These are phyloP conservation scores for Echria macrotheca DNA, from an alignment of 495 filamentous ascomycete genomes.

Conservation along the genomic window DNA sequence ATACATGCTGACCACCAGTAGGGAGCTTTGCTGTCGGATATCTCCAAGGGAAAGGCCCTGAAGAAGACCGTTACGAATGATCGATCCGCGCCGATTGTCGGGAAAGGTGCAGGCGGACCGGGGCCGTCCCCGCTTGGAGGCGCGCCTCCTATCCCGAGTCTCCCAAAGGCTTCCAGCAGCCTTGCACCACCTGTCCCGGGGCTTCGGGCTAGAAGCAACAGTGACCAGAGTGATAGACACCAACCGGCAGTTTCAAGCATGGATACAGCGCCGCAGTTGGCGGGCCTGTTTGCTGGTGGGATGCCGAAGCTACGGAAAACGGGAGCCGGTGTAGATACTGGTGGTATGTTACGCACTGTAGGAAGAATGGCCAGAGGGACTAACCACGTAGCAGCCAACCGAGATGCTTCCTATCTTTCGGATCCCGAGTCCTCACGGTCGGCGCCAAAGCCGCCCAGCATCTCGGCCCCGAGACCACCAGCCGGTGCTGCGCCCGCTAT, in stretches of 20 bases:
- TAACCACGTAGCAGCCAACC: constrained; percentile 50
- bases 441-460: constrained; percentile 54
- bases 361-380: constrained; percentile 6
- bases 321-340: constrained; percentile 80
- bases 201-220: constrained; percentile 74
- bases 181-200: constrained; percentile 72
- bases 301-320: constrained; percentile 93
- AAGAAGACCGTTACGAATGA: constrained; percentile 94
- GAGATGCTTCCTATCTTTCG: constrained; percentile 70
- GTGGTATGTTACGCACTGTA: constrained; percentile 44
- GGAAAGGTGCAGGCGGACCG: constrained; percentile 39
- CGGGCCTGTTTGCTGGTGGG: constrained; percentile 84
- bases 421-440: constrained; percentile 62
- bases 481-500: constrained; percentile 52
- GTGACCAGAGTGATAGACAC: constrained; percentile 55
- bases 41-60: constrained; percentile 70
- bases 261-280: constrained; percentile 72
- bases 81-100: constrained; percentile 76
- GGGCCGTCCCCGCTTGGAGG: constrained; percentile 51
- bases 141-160: constrained; percentile 76
- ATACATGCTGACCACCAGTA: constrained; percentile 40
- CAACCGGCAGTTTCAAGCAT: constrained; percentile 30
- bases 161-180: constrained; percentile 52
- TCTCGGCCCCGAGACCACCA: constrained; percentile 59
- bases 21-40: constrained; percentile 87